These are phyloP conservation scores for Saturnispora sekii DNA, from an alignment of 805 yeast genomes.

Conservation along the genomic window DNA sequence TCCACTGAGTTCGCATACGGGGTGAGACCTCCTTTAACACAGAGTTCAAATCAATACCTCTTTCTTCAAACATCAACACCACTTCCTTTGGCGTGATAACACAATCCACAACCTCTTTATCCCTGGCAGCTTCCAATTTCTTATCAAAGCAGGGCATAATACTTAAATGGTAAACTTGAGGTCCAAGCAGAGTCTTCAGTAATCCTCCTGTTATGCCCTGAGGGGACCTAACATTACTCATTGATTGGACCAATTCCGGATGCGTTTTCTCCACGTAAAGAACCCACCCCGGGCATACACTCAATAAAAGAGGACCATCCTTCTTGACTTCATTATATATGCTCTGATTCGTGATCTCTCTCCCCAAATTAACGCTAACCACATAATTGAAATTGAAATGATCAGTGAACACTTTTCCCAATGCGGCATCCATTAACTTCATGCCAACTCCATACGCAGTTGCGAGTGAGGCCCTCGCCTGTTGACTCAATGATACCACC, in stretches of 20 bases:
- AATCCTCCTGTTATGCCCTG: conserved; percentile 87
- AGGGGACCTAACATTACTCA: conserved; percentile 76
- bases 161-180: conserved; percentile 63
- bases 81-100: conserved; percentile 89
- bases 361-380: conserved; percentile 78
- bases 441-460: conserved; percentile 48
- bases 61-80: conserved; percentile 41
- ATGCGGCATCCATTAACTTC: conserved; percentile 48
- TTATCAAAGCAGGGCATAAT: conserved; percentile 98
- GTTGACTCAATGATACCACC: conserved; percentile 78
- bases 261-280: conserved; percentile 94
- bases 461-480: conserved; percentile 74
- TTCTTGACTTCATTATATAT: conserved; percentile 33
- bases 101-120: conserved; percentile 68
- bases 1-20: conserved; percentile 14
- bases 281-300: conserved; percentile 95
- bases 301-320: conserved; percentile 46
- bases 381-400: conserved; percentile 61
- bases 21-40: conserved; percentile 16
- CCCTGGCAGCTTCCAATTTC: conserved; percentile 84
- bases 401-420: conserved; percentile 48
- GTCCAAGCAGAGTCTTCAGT: conserved; percentile 43
- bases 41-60: conserved; percentile 30
- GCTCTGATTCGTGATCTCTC: conserved; percentile 50
- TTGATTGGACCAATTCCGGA: conserved; percentile 62